Percentiles rank a stretch among this genome's conserved stretches.
Evolutionary conservation across 176 grass and related monocot genomes (phyloP).

Genomic region (Olyra latifolia): DNA sequence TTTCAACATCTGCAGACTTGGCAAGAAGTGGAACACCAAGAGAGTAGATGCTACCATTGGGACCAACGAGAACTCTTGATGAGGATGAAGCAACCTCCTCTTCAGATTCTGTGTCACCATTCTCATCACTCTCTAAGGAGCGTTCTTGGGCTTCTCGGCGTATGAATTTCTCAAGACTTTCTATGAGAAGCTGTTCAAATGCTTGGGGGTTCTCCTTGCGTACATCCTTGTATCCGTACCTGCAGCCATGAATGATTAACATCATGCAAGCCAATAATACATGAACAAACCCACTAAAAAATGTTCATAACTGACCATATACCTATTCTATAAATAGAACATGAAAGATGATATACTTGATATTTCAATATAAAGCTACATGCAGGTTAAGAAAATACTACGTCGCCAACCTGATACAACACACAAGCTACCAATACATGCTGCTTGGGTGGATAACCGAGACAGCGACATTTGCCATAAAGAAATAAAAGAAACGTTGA

Average conservation of each 20-base stretch:
- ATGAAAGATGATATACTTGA: not conserved
- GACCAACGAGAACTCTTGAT: conserved; percentile 73
- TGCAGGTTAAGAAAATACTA: not conserved
- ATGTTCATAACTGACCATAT: not conserved
- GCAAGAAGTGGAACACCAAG: conserved; percentile 61
- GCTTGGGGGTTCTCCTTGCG: conserved; percentile 78
- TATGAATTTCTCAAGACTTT: conserved; percentile 92
- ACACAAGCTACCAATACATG: not conserved
- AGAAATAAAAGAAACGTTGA: not conserved
- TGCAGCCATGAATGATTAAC: conserved; percentile 41
- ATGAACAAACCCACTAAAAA: not conserved
- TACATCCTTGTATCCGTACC: conserved; percentile 97
- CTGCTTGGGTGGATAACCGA: not conserved
- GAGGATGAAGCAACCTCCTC: conserved; percentile 43
- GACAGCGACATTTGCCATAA: not conserved
- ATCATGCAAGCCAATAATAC: conserved; percentile 4
- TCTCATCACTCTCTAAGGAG: conserved; percentile 77
- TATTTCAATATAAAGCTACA: not conserved
- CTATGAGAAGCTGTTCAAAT: conserved; percentile 89
- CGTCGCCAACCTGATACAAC: not conserved
- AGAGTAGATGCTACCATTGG: conserved; percentile 68
- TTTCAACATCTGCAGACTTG: conserved; percentile 26
- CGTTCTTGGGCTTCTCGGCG: conserved; percentile 89
- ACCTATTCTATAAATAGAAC: not conserved
- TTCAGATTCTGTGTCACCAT: conserved; percentile 63